These are phyloP conservation scores for Domatiomyces catenatus DNA, from an alignment of 2,329 filamentous ascomycete genomes.

Conservation along the genomic window DNA sequence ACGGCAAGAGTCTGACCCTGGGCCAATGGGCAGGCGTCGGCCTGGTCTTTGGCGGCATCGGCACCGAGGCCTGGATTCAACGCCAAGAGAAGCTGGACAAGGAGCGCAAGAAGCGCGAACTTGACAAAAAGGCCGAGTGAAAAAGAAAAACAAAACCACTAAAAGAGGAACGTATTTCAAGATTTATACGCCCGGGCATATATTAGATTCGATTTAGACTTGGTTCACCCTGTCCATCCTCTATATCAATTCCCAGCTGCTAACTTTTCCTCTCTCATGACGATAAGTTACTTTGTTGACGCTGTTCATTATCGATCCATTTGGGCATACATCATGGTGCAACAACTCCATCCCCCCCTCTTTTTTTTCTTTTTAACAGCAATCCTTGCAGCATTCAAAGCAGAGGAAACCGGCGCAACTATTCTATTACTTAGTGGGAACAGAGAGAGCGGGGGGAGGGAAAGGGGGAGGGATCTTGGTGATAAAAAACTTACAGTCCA, in stretches of 20 bases:
- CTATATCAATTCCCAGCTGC: no score
- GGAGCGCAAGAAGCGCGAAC: constrained; percentile 35
- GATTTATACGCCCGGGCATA: no score
- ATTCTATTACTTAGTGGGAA: neutral
- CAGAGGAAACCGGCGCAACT: constrained; percentile 15
- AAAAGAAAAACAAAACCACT: neutral
- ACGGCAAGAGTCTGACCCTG: constrained; percentile 69
- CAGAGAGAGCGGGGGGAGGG: neutral
- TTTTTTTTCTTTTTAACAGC: constrained; percentile 13
- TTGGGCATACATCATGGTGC: neutral
- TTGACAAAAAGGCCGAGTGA: neutral
- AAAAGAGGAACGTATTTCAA: no score
- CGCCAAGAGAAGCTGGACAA: constrained; percentile 72
- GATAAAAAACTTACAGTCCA: constrained; percentile 9
- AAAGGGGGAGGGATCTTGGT: neutral
- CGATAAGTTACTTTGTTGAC: neutral
- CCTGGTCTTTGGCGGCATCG: constrained; percentile 89
- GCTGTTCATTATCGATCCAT: neutral
- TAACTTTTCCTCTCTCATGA: neutral
- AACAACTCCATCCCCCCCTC: neutral
- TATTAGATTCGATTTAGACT: neutral
- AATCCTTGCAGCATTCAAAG: constrained; percentile 17
- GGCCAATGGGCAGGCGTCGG: constrained; percentile 91
- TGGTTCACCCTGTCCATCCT: no score
- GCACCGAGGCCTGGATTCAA: constrained; percentile 71